These are phyloP conservation scores for Amaranthus palmeri DNA, from an alignment of 148 eudicot genomes.

Conservation along the genomic window DNA sequence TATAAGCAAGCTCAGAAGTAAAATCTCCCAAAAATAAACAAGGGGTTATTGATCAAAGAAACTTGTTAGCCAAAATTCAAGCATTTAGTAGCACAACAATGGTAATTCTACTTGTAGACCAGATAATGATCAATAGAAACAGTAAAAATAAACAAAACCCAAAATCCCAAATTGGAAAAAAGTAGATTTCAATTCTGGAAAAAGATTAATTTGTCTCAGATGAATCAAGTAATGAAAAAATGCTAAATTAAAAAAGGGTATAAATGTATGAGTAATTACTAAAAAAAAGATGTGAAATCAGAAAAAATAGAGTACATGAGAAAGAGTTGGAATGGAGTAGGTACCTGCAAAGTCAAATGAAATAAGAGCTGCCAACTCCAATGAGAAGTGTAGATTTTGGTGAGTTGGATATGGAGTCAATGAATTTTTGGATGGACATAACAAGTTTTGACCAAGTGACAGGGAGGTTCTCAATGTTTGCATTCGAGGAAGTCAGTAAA, in stretches of 20 bases:
- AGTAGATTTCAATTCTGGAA: background rate
- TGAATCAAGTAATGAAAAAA: background rate
- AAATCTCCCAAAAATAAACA: background rate
- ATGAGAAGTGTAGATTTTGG: too few species aligned
- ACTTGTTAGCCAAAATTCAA: background rate
- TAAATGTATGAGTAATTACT: too few species aligned
- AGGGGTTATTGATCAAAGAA: background rate
- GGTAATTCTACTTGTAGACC: background rate
- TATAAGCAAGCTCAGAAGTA: background rate
- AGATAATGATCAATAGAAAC: background rate
- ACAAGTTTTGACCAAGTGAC: too few species aligned
- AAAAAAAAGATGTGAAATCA: background rate
- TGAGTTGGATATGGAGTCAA: too few species aligned
- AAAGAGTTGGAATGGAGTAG: too few species aligned
- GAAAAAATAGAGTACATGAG: background rate
- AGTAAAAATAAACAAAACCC: slow-evolving; percentile 1
- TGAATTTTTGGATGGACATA: too few species aligned
- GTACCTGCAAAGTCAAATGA: too few species aligned
- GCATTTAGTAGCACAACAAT: too few species aligned
- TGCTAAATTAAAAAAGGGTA: background rate
- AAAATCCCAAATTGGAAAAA: background rate
- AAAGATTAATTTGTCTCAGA: background rate
- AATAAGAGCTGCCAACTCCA: too few species aligned
- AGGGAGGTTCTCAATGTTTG: too few species aligned
- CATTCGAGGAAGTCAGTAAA: too few species aligned